Conservation (phyloP, 176 grass and related monocot species). For the Lolium perenne region DNA sequence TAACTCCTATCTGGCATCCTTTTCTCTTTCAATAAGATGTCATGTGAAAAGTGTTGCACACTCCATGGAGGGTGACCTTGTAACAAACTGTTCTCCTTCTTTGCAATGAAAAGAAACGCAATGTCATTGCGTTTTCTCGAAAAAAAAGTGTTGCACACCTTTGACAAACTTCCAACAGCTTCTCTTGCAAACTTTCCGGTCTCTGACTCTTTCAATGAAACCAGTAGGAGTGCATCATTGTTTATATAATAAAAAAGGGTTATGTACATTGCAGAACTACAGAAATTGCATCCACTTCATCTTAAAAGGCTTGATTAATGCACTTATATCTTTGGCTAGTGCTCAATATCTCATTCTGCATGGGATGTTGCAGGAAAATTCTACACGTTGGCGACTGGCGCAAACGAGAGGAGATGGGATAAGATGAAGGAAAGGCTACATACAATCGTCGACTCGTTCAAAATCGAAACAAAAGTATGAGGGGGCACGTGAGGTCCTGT, state of each 20-base stretch:
- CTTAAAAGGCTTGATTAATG: neutral
- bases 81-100: too few relatives aligned
- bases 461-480: constrained; percentile 67
- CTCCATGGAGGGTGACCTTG: too few relatives aligned
- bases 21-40: constrained; percentile 15
- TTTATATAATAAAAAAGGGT: too few relatives aligned
- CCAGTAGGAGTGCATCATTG: neutral
- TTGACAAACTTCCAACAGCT: neutral
- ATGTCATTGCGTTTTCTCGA: too few relatives aligned
- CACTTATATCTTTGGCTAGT: neutral
- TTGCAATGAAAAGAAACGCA: too few relatives aligned
- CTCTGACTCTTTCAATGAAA: neutral
- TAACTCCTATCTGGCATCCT: neutral
- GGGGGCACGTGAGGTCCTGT: neutral
- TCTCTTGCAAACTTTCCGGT: neutral
- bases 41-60: neutral
- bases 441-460: constrained; percentile 76
- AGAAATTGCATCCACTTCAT: neutral
- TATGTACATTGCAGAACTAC: neutral
- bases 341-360: constrained; percentile 17
- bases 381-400: constrained; percentile 85
- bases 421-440: constrained; percentile 95
- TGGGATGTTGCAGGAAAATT: constrained; percentile 72
- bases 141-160: neutral
- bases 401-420: constrained; percentile 97